These are phyloP conservation scores for Sherardia arvensis DNA, from an alignment of 257 asterid genomes.

Conservation along the genomic window DNA sequence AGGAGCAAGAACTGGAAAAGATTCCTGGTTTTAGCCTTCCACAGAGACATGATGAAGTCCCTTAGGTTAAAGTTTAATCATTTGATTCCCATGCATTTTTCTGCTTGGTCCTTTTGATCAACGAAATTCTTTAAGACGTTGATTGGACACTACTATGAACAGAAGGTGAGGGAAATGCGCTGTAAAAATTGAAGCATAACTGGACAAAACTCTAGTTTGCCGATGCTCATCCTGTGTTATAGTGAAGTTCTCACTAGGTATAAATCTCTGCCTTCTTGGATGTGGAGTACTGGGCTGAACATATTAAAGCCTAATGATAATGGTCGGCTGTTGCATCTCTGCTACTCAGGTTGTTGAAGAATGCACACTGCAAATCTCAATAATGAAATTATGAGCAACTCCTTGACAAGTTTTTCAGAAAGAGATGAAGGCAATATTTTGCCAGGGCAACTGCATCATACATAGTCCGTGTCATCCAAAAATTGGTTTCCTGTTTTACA, in stretches of 20 bases:
- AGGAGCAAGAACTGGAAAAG: slow-evolving; percentile 49
- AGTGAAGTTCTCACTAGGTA: background rate
- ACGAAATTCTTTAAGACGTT: too few relatives aligned
- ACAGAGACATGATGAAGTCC: slow-evolving; percentile 13
- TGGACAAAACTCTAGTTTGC: background rate
- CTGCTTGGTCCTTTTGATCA: background rate
- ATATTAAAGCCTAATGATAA: background rate
- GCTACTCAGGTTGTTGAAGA: background rate
- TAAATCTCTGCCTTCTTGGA: background rate
- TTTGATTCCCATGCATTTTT: background rate
- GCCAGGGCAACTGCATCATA: too few relatives aligned
- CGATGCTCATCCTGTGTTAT: background rate
- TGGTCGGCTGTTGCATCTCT: background rate
- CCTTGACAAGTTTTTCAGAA: background rate
- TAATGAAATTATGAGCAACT: background rate
- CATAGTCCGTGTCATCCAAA: too few relatives aligned
- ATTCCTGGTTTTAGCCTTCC: slow-evolving; percentile 70
- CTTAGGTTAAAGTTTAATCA: background rate
- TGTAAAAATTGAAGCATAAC: background rate
- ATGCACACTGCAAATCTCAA: background rate
- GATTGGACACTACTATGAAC: background rate
- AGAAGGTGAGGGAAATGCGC: background rate
- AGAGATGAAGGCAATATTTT: too few relatives aligned
- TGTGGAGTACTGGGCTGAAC: background rate
- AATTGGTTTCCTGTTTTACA: too few relatives aligned